Evolutionary conservation across 139 green algal species (phyloP), one percentile per base, ranked within the genome.

Genomic region (Helicosporidium sp.): DNA sequence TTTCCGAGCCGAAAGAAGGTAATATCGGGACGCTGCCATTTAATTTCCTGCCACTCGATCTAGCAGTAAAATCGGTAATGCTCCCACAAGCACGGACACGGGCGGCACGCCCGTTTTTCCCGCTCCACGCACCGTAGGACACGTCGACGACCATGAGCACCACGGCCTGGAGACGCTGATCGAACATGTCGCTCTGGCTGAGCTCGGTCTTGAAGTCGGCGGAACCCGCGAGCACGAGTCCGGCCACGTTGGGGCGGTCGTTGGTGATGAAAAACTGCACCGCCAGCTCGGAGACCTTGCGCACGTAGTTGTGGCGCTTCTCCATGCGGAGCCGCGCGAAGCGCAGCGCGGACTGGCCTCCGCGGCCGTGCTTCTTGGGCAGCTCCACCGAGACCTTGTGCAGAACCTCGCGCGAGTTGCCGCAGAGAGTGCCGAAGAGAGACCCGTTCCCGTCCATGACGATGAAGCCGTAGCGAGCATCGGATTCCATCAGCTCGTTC

Each of bases 131-230:
- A 89, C 81, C 88, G 55, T 97, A 97, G 20, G 79, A 93, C 18
- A 98, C 88, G 57, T 98, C 88, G 25, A 98, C 87, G 27, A 91
- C 75, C 26, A 77, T 76, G 28, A 97, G 62, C n/a, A 98, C 62
- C 19, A 87, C 72, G 12, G 70, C 65, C 55, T 91, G 65, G 48
- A 97, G 62, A 13, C 88, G 79, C 31, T 68, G 68, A 63, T 98
- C 89, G 66, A 98, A 97, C 78, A 97, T 83, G 66, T 98, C 89
- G 12, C 61, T 81, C 41, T 91, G 62, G 28, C 50, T 67, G 19
- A 98, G 75, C 70, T 93, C 80, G 5, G 75, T 97, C 58, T 98
- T 98, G 70, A 98, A 98, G 62, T 98, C 89, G 23, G 89, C 89
- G 15, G 68, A 85, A 19, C 89, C 89, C 6, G 84, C 84, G 28